Percentiles rank a stretch among this genome's conserved stretches.
These are phyloP conservation scores for Myriosclerotinia duriaeana DNA, from an alignment of 2,329 filamentous ascomycete genomes.

Conservation along the genomic window DNA sequence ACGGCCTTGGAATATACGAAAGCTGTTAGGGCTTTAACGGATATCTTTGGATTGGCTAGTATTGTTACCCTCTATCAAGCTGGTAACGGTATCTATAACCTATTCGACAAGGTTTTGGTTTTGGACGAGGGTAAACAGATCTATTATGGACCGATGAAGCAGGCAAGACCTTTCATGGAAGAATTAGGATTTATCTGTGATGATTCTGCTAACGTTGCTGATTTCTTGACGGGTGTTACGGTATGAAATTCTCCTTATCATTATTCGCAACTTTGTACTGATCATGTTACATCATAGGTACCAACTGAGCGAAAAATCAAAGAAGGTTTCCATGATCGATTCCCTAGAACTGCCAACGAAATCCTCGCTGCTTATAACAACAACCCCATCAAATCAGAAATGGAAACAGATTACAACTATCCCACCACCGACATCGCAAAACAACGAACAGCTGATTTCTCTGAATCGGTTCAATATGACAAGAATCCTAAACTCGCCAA, in stretches of 20 bases:
- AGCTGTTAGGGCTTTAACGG: slow-evolving; percentile 62
- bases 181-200: slow-evolving; percentile 61
- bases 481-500: slow-evolving; percentile 55
- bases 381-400: slow-evolving; percentile 50
- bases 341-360: slow-evolving; percentile 48
- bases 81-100: slow-evolving; percentile 66
- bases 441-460: slow-evolving; percentile 50
- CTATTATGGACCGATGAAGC: slow-evolving; percentile 60
- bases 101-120: slow-evolving; percentile 70
- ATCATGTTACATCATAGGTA: slow-evolving; percentile 4
- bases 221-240: slow-evolving; percentile 60
- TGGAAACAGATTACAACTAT: slow-evolving; percentile 58
- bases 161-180: slow-evolving; percentile 65
- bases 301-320: slow-evolving; percentile 65
- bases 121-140: slow-evolving; percentile 65
- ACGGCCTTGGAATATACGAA: slow-evolving; percentile 66
- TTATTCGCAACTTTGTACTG: background rate
- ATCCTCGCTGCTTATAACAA: slow-evolving; percentile 53
- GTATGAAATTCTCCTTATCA: slow-evolving; percentile 22
- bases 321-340: slow-evolving; percentile 43
- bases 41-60: slow-evolving; percentile 58
- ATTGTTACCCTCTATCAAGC: slow-evolving; percentile 70
- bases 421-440: slow-evolving; percentile 51
- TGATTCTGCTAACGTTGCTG: slow-evolving; percentile 62
- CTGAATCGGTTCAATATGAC: slow-evolving; percentile 51